Evolutionary conservation across 106 monocot species (phyloP).

Genomic region (Narthecium ossifragum): DNA sequence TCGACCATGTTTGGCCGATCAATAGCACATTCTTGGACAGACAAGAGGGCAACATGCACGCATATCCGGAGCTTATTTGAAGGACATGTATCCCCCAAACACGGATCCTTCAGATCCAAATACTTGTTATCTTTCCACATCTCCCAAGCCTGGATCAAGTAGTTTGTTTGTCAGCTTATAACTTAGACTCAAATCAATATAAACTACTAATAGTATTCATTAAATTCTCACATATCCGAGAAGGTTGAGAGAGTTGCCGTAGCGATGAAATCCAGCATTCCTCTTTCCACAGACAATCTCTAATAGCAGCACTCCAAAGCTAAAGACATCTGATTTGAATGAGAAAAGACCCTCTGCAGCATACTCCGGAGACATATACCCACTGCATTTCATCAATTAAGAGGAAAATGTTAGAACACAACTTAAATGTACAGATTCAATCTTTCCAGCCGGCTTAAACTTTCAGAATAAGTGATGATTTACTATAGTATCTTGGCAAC

Average conservation of each 20-base stretch:
- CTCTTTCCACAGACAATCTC: conserved; percentile 1
- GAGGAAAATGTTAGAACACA: too few relatives aligned
- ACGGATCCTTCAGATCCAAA: not conserved
- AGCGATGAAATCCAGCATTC: not conserved
- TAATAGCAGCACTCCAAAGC: not conserved
- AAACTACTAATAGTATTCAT: not conserved
- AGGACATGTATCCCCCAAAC: not conserved
- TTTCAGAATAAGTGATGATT: too few relatives aligned
- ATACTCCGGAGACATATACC: not conserved
- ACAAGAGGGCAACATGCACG: too few relatives aligned
- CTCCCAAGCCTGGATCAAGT: conserved; percentile 2
- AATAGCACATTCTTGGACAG: too few relatives aligned
- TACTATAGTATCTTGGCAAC: not conserved
- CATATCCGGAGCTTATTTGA: not conserved
- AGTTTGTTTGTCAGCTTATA: not conserved
- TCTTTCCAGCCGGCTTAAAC: not conserved
- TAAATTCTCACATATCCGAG: conserved; percentile 1
- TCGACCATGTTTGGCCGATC: not conserved
- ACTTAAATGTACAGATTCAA: too few relatives aligned
- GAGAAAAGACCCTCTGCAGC: not conserved
- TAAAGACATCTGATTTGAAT: not conserved
- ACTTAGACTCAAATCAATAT: too few relatives aligned
- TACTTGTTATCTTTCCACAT: not conserved
- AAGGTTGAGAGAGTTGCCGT: not conserved
- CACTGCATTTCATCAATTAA: not conserved